Evolutionary conservation across 1,139 yeast genomes (phyloP), one percentile per base, ranked within the genome.

Genomic region (Williopsis jadinii): DNA sequence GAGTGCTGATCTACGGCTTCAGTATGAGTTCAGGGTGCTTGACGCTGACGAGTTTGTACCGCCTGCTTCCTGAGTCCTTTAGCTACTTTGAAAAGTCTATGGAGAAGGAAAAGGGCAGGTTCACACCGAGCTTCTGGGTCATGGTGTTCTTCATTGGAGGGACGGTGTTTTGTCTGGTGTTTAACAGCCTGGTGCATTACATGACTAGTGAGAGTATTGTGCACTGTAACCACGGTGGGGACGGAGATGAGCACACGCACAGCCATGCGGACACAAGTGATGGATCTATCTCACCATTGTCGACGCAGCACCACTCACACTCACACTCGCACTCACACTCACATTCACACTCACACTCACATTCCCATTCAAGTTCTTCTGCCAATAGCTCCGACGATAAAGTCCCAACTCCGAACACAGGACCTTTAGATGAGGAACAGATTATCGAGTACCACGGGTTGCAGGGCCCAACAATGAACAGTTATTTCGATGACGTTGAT

Each of bases 161-260:
- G 1, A 73, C 83, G 4, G 39, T 66, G 2, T 51, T 77, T 3
- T 85, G 95, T 54, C 60, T 79, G 1, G 49, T 63, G 3, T 64
- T 90, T 48, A 88, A 88, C 58, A 61, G 68, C 26, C 36, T 81
- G 0, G 76, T 90, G 12, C 96, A 90, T 59, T 61, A 77, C 34
- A 60, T 81, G 41, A 86, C 97, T 2, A 77, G 92, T 44, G 86
- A 85, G 55, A 81, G 94, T 28, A 75, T 90, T 28, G 86, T 90
- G 0, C 96, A 88, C 56, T 88, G 97, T 60, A 81, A 77, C 13
- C 96, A 88, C 53, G 73, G 63, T 12, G 66, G 54, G n/a, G 59
- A 57, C 14, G 70, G 31, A 9, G 38, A 28, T 10, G 34, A 53
- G 12, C 50, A 48, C 33, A 45, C 47, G n/a, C 52, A 50, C 37